phyloP scores from a whole-genome alignment of 257 asterid species.

The Hygrophila difformis region DNA sequence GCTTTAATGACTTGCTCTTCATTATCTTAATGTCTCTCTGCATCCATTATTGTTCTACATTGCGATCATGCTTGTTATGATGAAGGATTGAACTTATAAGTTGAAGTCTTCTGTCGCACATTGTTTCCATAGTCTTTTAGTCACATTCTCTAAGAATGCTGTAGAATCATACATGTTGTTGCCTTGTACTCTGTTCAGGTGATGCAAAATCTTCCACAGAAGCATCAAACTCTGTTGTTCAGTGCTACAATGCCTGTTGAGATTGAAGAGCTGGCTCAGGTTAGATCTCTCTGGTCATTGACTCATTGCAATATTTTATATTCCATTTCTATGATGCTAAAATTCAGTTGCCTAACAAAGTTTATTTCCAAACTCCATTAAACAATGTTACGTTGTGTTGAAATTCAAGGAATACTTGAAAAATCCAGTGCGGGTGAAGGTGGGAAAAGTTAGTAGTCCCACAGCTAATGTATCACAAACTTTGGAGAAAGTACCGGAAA shows the following conservation, averaged over 20 bases:
- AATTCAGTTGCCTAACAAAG: too few relatives aligned
- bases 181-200: slow-evolving; percentile 26
- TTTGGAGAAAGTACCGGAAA: slow-evolving; percentile 78
- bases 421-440: slow-evolving; percentile 75
- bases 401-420: slow-evolving; percentile 57
- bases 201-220: slow-evolving; percentile 73
- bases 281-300: slow-evolving; percentile 23
- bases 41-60: too few relatives aligned
- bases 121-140: too few relatives aligned
- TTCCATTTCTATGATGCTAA: not conserved
- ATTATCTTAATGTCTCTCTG: too few relatives aligned
- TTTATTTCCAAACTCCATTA: too few relatives aligned
- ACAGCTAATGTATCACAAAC: slow-evolving; percentile 68
- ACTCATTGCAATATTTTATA: slow-evolving; percentile 4
- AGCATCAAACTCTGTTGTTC: slow-evolving; percentile 79
- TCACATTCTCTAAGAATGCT: too few relatives aligned
- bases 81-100: too few relatives aligned
- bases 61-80: too few relatives aligned
- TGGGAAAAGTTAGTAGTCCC: slow-evolving; percentile 91
- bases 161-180: too few relatives aligned
- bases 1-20: too few relatives aligned
- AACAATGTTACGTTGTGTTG: too few relatives aligned
- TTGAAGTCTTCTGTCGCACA: too few relatives aligned
- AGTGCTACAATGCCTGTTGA: slow-evolving; percentile 96
- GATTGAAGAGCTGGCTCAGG: slow-evolving; percentile 86